Conservation (phyloP, 208 protist genomes). For the Trypanosomatidae sp. region DNA sequence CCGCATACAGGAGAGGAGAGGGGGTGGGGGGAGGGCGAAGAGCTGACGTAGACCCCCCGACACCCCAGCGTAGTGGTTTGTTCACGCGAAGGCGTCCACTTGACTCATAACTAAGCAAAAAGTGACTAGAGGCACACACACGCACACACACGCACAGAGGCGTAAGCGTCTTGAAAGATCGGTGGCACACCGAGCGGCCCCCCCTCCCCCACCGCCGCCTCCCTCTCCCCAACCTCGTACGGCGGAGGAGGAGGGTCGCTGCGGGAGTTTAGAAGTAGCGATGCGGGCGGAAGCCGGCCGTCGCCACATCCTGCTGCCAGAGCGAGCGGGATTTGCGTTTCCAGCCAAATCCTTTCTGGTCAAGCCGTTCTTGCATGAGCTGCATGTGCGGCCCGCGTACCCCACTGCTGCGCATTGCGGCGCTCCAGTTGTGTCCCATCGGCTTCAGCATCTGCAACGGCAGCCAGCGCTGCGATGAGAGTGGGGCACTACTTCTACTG, state of each 20-base stretch:
- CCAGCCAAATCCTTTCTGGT: constrained; percentile 88
- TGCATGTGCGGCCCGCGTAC: constrained; percentile 62
- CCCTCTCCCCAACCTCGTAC: not conserved
- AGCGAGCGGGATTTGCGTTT: constrained; percentile 84
- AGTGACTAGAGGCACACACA: not conserved
- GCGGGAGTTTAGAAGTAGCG: constrained; percentile 63
- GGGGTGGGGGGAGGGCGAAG: not conserved
- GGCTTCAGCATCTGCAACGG: constrained; percentile 88
- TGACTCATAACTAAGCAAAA: not conserved
- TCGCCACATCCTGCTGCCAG: constrained; percentile 87
- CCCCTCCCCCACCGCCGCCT: not conserved
- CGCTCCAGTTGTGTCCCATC: constrained; percentile 55
- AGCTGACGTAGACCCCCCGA: not conserved
- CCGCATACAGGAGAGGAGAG: not conserved
- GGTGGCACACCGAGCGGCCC: not conserved
- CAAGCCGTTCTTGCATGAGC: constrained; percentile 82
- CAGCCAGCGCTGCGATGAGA: constrained; percentile 17
- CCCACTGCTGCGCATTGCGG: constrained; percentile 60
- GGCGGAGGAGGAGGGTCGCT: not conserved
- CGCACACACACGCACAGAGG: not conserved
- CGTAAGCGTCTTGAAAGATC: not conserved
- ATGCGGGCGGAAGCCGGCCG: constrained; percentile 80
- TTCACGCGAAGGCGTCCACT: not conserved
- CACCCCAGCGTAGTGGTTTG: not conserved
- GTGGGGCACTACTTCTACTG: not conserved